phyloP scores from a whole-genome alignment of 73 alveolate species.

The Durusdinium trenchii region DNA sequence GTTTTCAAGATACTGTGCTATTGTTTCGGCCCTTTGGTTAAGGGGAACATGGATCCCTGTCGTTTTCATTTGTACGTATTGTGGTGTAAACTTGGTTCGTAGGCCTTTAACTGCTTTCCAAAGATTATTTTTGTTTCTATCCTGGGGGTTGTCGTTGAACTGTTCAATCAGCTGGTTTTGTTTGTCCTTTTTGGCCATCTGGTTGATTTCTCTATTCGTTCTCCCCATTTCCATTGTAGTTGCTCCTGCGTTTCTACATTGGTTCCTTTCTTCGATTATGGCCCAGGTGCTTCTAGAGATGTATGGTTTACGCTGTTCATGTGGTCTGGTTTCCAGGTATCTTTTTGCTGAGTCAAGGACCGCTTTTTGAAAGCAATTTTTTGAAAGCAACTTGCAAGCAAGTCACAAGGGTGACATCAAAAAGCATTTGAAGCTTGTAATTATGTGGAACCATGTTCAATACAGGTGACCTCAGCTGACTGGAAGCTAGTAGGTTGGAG shows the following conservation, averaged over 20 bases:
- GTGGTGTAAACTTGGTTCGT: constrained; percentile 1
- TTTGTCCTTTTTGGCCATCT: background rate
- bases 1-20: constrained; percentile 6
- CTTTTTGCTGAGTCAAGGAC: constrained; percentile 18
- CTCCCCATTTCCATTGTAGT: background rate
- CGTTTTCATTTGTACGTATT: constrained; percentile 35
- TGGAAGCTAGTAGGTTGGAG: too few species aligned
- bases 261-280: constrained; percentile 30
- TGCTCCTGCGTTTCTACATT: background rate
- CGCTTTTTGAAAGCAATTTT: background rate
- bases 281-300: constrained; percentile 9
- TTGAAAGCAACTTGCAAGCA: too few species aligned
- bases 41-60: constrained; percentile 12
- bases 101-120: constrained; percentile 37
- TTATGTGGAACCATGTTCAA: background rate
- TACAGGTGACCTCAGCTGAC: too few species aligned
- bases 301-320: background rate
- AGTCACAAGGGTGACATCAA: too few species aligned
- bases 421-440: too few species aligned
- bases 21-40: background rate
- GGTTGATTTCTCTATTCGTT: background rate
- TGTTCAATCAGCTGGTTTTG: constrained; percentile 15
- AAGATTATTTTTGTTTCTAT: background rate
- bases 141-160: constrained; percentile 55
- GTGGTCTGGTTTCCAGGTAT: background rate